Evolutionary conservation across 306 rosid species (phyloP).

Genomic region (Pyrus betulifolia): DNA sequence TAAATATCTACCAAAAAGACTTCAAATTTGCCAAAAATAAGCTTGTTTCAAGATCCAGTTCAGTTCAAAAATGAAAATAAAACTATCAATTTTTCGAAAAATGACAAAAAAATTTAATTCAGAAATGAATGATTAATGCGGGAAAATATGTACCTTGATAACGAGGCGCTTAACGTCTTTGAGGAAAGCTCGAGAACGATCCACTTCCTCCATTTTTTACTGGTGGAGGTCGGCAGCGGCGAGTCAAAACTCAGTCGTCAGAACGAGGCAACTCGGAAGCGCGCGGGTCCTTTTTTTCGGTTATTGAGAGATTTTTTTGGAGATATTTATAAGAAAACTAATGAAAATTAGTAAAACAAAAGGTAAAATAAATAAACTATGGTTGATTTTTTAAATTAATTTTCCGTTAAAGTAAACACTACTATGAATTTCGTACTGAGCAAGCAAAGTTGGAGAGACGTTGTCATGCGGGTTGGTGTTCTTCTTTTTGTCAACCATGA

Average conservation of each 20-base stretch:
- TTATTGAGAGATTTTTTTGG: background rate
- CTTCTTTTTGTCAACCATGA: too few relatives aligned
- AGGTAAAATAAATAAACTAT: too few relatives aligned
- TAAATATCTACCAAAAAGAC: background rate
- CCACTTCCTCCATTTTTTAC: constrained; percentile 27
- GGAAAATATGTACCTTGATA: constrained; percentile 40
- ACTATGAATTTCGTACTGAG: too few relatives aligned
- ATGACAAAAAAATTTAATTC: background rate
- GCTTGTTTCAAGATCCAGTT: background rate
- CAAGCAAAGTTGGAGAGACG: too few relatives aligned
- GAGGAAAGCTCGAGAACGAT: constrained; percentile 57
- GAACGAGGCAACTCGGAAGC: constrained; percentile 14
- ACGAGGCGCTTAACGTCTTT: constrained; percentile 58
- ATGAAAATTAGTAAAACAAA: too few relatives aligned
- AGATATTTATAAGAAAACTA: background rate
- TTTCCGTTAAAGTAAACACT: too few relatives aligned
- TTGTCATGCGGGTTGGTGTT: background rate
- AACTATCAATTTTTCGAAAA: background rate
- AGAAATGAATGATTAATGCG: background rate
- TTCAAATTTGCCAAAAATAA: background rate
- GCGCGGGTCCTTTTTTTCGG: background rate
- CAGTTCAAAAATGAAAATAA: background rate
- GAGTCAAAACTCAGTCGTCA: background rate
- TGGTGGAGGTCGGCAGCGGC: constrained; percentile 1
- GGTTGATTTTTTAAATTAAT: too few relatives aligned